Evolutionary conservation across 2,329 filamentous ascomycete genomes (phyloP), one percentile per base, ranked within the genome.

Genomic region (Xylaria sp.): DNA sequence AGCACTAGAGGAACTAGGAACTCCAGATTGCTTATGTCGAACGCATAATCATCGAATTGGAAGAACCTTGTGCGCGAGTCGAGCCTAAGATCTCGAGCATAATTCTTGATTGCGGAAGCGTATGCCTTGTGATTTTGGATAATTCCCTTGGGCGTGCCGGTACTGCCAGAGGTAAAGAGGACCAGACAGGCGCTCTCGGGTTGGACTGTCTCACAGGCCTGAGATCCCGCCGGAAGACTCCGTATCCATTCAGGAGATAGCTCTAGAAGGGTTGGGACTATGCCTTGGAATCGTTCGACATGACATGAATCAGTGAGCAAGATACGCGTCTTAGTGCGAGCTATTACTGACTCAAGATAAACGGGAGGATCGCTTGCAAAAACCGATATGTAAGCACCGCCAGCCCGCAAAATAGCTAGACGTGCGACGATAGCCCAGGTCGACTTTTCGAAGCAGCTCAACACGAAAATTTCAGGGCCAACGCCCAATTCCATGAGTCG

Each of bases 361-460:
- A 65, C 71, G 23, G 68, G 56, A 0, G 80, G 80, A 50, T 80
- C 77, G 60, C 74, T 79, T 2, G 79, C 77, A 70, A 81, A 79
- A n/a, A 82, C 68, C 20, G 80, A 77, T 66, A 81, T 78, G 63
- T 79, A 81, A 5, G 72, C 78, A 23, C 74, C 78, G 20, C 78
- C 78, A 10, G 78, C 73, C 7, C 79, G 71, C n/a, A 80, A 68
- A 13, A 80, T 73, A 4, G 72, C 78, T 70, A 80, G 74, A n/a
- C 79, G 77, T 1, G 76, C 75, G 13, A 80, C 78, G 15, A 79
- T 72, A 7, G 78, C 76, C 77, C 76, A 80, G 7, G 71, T 66
- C 4, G 78, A 80, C 67, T 80, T 80, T 52, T 79, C 76, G 7
- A 80, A 61, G 58, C 78, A 80, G 28, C 78, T 74, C 3, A 77